Evolutionary conservation across 75 land plant genomes (phyloP), one percentile per base, ranked within the genome.

Genomic region (Pinus taeda): DNA sequence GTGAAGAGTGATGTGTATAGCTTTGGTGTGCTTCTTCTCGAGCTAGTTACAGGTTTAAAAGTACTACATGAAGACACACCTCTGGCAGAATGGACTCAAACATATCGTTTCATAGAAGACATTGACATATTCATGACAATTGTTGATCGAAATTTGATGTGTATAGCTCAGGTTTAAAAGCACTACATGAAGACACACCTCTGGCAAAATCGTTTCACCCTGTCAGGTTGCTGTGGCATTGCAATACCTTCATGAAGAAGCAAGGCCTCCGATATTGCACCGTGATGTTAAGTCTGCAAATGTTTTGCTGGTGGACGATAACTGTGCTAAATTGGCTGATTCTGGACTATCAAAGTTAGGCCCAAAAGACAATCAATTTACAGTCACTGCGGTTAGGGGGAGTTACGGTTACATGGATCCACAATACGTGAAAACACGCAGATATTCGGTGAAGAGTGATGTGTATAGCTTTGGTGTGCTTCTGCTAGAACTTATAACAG

Each of bases 331-430:
- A 59, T 82, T 88, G 4, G 85, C 89, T n/a, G 89, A 88, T 77
- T 88, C 85, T 49, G 89, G 89, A 26, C 80, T 88, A 9, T 88
- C 88, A 74, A 88, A 88, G 17, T 59, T 83, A 57, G 85, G 85
- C 7, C 55, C 57, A 21, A 4, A 49, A 8, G 49, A 60, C n/a
- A 45, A 64, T 29, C 33, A 36, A 0, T 56, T 39, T 22, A 24
- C 74, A 1, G 59, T 76, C 3, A 58, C 71, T 11, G 21, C 22
- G 0, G 56, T 78, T 42, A 78, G 79, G 59, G 84, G 84, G 45
- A 78, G 76, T 8, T 57, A 74, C 15, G 84, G 84, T 2, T 82
- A 82, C 67, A 56, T 65, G 0, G 84, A 82, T 20, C 70, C 78
- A 4, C 67, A 76, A 30, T 79, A 83, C 45, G 26, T 79, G 9